A percentile compares a stretch with the other conserved stretches of the same genome.
phyloP scores from a whole-genome alignment of 805 yeast genomes.

The Zygoascus flipseniorum region DNA sequence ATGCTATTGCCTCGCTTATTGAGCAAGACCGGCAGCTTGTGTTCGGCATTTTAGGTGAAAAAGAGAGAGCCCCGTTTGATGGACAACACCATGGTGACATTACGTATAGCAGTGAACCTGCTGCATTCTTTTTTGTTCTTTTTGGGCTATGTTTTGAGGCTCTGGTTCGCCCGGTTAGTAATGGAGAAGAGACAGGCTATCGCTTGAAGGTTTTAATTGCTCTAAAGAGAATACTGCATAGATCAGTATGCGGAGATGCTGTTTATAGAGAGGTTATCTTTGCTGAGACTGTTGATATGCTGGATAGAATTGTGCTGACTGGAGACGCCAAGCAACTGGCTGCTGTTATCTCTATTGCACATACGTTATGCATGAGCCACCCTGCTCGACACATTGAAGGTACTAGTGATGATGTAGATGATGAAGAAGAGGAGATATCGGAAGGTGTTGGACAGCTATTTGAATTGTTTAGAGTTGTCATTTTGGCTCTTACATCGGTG shows the following conservation, averaged over 20 bases:
- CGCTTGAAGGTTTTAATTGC: conserved; percentile 37
- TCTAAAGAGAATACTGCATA: conserved; percentile 47
- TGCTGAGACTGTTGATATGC: conserved; percentile 63
- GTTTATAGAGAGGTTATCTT: conserved; percentile 62
- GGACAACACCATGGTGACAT: conserved; percentile 16
- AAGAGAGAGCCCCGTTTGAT: conserved; percentile 30
- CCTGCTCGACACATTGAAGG: conserved; percentile 20
- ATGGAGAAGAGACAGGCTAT: conserved; percentile 20
- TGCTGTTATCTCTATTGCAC: conserved; percentile 46
- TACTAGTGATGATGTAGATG: conserved; percentile 1
- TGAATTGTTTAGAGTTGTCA: conserved; percentile 64
- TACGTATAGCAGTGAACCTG: conserved; percentile 22
- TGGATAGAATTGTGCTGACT: conserved; percentile 62
- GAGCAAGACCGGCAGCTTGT: conserved; percentile 42
- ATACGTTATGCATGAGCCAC: conserved; percentile 43
- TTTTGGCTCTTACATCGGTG: conserved; percentile 46
- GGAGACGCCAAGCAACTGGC: conserved; percentile 41
- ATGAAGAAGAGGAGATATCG: conserved; percentile 35
- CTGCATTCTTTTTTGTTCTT: conserved; percentile 60
- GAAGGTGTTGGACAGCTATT: conserved; percentile 69
- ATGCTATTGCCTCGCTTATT: conserved; percentile 61
- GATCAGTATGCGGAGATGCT: conserved; percentile 47
- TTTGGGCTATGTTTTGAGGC: conserved; percentile 80
- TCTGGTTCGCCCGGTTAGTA: conserved; percentile 36
- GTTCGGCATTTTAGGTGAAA: conserved; percentile 43